Base-by-base conservation (phyloP, 768 basidiomycete species). In the Mycena vulgaris region DNA sequence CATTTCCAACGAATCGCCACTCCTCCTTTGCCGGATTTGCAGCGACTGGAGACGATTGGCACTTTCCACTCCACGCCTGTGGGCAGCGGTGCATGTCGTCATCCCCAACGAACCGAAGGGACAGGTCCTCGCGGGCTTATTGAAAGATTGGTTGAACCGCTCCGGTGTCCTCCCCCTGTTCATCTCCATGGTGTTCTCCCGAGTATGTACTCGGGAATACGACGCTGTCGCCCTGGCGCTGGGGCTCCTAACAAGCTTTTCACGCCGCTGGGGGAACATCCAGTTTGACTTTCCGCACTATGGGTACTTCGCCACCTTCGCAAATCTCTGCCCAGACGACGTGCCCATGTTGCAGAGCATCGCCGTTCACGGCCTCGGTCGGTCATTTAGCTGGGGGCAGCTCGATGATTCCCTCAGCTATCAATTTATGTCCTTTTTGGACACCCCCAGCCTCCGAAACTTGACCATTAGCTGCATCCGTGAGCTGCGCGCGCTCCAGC, bases 21-120 rank as follows among this genome's bases (percentile, higher is more conserved):
- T 65, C 1, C 63, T 65, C 31, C 47, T 65, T 2, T 65, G 63
- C 53, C 63, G 57, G 5, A 31, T 65, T 14, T 65, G 53, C 35
- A 16, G 45, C 14, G 31, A 23, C 16, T 65, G 63, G 63, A 30
- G 63, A 27, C 7, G 35, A 16, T 19, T 65, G 1, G 63, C 63
- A 28, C 25, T 65, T 1, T 37, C 55, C 9, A 65, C 55, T 9
- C 63, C 63, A 10, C 53, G 45, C 6, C 40, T 65, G 7, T 57
- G 63, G 63, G 21, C 63, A 1, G 33, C 63, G 4, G 17, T 65
- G 31, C 63, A 65, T 13, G 28, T 57, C 11, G 63, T 65, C 17
- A 16, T 58, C 21, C 57, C 57, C 1, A 14, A 14, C 2, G 23
- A 42, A 7, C 30, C 57, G 17, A 25, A 42, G 25, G 6, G 40